Evolutionary conservation across 352 stramenopile species (phyloP).

Genomic region (Phytopythium cucurbitacearum): DNA sequence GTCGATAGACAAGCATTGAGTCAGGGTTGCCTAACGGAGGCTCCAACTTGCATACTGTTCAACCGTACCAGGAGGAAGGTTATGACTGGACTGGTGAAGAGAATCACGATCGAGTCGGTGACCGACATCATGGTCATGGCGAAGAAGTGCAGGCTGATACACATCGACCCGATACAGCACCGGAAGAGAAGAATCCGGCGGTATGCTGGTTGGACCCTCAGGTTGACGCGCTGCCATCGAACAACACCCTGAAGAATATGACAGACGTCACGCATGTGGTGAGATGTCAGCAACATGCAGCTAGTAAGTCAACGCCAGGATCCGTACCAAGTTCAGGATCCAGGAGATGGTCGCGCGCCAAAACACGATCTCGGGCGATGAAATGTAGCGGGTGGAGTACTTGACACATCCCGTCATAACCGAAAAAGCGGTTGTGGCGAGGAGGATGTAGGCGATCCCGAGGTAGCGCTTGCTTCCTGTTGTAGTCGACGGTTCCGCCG

Average conservation of each 20-base stretch:
- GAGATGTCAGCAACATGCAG: no score
- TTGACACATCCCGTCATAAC: conserved; percentile 45
- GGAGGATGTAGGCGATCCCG: conserved; percentile 16
- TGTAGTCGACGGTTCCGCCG: conserved; percentile 4
- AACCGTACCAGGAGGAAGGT: conserved; percentile 37
- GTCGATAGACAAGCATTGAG: background rate
- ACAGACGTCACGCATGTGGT: background rate
- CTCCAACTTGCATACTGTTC: background rate
- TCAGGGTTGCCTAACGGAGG: background rate
- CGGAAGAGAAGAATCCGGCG: conserved; percentile 27
- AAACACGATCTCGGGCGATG: conserved; percentile 30
- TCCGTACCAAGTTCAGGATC: conserved; percentile 26
- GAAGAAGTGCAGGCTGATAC: conserved; percentile 33
- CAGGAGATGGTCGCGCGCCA: conserved; percentile 35
- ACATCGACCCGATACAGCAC: conserved; percentile 32
- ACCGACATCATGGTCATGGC: conserved; percentile 46
- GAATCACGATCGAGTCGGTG: conserved; percentile 44
- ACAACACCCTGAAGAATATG: conserved; percentile 15
- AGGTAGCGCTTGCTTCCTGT: background rate
- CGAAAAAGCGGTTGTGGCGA: conserved; percentile 35
- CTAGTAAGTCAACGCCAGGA: background rate
- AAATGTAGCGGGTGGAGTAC: conserved; percentile 21
- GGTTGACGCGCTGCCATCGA: conserved; percentile 13
- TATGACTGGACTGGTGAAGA: conserved; percentile 42
- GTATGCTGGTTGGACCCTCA: conserved; percentile 16